Base-by-base conservation (phyloP, 2,329 filamentous ascomycete species). In the Fusarium succisae region DNA sequence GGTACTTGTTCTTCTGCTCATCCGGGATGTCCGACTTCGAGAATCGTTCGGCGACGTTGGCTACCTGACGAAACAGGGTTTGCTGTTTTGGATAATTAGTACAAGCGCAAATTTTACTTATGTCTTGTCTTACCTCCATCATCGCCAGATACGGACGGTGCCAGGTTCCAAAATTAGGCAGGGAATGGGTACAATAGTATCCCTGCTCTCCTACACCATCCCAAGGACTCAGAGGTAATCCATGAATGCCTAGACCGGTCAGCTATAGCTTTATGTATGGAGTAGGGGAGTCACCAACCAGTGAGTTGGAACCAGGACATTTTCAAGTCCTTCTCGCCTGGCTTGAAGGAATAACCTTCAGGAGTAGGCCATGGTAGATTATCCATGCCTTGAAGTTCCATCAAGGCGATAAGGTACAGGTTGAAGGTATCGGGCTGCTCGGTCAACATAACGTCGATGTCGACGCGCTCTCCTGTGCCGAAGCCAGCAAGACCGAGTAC, bases 181-280 rank as follows among this genome's bases (percentile, higher is more conserved):
- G n/a, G n/a, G n/a, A n/a, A 5, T 50, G 47, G 22, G 28, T 0
- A 50, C 47, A 50, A 6, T 50, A 50, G 1, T 9, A 50, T 18
- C 28, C 47, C 6, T 0, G 1, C 0, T 26, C 24, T 26, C 45
- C 26, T 14, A 3, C 45, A 4, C 3, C 3, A 50, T 50, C 47
- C 47, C 47, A 50, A 1, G 0, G 0, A 6, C 1, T 9, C 28
- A 32, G 0, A 3, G 47, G 47, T 13, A 0, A 28, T 13, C 47
- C 47, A n/a, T 50, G 47, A 32, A 50, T 50, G 1, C 47, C 47
- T 50, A 9, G 1, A 2, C 14, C 9, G 10, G 28, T 50, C 1
- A 30, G 45, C 10, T 26, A 26, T 26, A 26, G 24, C 24, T 26
- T 26, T 26, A 4, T 26, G 24, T 26, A 26, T 26, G 1, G 0